Evolutionary conservation across 2,329 filamentous ascomycete species (phyloP).

Genomic region (Chaetomium strumarium): DNA sequence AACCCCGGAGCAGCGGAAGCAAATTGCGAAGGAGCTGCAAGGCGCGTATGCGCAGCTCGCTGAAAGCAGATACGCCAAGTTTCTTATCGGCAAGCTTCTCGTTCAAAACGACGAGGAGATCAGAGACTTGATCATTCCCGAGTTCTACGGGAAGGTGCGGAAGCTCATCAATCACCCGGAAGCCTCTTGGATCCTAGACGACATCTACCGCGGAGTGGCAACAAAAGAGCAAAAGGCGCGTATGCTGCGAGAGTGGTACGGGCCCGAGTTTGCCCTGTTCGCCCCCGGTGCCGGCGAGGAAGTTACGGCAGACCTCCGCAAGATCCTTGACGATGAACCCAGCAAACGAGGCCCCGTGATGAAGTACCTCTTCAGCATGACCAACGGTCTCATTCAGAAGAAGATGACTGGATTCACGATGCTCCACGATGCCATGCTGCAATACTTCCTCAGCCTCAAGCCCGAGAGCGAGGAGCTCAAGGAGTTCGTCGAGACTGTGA

Average conservation of each 20-base stretch:
- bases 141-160: slow-evolving; percentile 91
- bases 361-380: slow-evolving; percentile 76
- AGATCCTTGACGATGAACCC: slow-evolving; percentile 69
- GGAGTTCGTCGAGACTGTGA: slow-evolving; percentile 85
- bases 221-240: slow-evolving; percentile 79
- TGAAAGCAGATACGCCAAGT: slow-evolving; percentile 96
- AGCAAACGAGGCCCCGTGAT: slow-evolving; percentile 86
- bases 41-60: slow-evolving; percentile 79
- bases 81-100: slow-evolving; percentile 90
- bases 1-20: slow-evolving; percentile 73
- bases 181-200: slow-evolving; percentile 95
- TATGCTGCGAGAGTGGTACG: slow-evolving; percentile 92
- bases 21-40: slow-evolving; percentile 80
- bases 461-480: slow-evolving; percentile 70
- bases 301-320: slow-evolving; percentile 61
- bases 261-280: slow-evolving; percentile 83
- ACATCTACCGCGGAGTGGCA: slow-evolving; percentile 86
- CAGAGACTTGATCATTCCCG: slow-evolving; percentile 79
- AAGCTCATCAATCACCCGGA: slow-evolving; percentile 94
- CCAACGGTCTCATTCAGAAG: slow-evolving; percentile 92
- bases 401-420: slow-evolving; percentile 96
- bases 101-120: slow-evolving; percentile 87
- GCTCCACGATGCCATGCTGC: slow-evolving; percentile 95
- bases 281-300: slow-evolving; percentile 49
- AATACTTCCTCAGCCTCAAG: slow-evolving; percentile 82